Conservation (phyloP, 257 asterid genomes). For the Jasminum sambac region DNA sequence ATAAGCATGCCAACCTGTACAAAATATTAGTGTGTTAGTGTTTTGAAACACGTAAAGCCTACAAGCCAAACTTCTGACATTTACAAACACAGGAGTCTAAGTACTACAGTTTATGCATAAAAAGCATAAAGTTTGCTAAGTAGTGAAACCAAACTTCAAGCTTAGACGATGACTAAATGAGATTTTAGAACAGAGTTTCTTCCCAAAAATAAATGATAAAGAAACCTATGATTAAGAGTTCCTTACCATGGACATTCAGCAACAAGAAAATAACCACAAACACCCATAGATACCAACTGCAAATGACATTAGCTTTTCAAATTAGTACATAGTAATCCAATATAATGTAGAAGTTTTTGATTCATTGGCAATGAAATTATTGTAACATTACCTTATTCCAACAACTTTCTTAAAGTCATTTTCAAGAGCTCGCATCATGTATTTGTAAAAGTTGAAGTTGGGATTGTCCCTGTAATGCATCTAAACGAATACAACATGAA, state of each 20-base stretch:
- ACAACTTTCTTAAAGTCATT: slow-evolving; percentile 53
- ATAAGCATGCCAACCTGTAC: slow-evolving; percentile 76
- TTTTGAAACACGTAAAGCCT: too few species aligned
- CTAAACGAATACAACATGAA: slow-evolving; percentile 12
- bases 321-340: neutral
- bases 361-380: neutral
- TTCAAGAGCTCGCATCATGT: slow-evolving; percentile 52
- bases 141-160: too few species aligned
- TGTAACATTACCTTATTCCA: slow-evolving; percentile 41
- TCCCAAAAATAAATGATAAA: neutral
- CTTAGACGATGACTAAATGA: too few species aligned
- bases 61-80: too few species aligned
- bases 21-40: neutral
- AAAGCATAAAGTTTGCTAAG: too few species aligned
- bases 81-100: too few species aligned
- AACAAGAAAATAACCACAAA: slow-evolving; percentile 63
- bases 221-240: neutral
- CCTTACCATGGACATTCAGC: slow-evolving; percentile 59
- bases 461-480: slow-evolving; percentile 41
- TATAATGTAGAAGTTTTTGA: too few species aligned
- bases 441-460: slow-evolving; percentile 47
- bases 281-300: slow-evolving; percentile 85
- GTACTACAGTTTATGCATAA: too few species aligned
- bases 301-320: neutral
- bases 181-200: too few species aligned